phyloP scores from a whole-genome alignment of 345 rosid genomes.

The Aegle marmelos region DNA sequence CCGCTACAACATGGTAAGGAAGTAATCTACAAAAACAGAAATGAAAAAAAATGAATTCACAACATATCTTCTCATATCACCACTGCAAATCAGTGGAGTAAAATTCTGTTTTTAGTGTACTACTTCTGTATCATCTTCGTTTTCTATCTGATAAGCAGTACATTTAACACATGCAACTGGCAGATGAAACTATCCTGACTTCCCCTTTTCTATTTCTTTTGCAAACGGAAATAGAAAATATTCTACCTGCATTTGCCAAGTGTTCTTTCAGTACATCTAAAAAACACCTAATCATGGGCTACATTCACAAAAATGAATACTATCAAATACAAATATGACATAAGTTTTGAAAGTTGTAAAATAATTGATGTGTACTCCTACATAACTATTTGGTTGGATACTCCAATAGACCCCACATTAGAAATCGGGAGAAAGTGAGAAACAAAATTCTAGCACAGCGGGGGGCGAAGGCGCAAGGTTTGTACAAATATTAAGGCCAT shows the following conservation, averaged over 20 bases:
- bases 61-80: not conserved
- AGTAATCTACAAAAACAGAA: conserved; percentile 54
- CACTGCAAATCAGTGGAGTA: not conserved
- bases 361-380: not conserved
- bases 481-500: not conserved
- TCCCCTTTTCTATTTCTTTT: not conserved
- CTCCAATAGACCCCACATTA: not conserved
- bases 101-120: not conserved
- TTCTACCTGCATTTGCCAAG: not conserved
- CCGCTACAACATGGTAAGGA: conserved; percentile 90
- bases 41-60: not conserved
- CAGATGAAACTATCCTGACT: not conserved
- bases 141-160: not conserved
- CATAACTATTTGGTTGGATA: not conserved
- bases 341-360: not conserved
- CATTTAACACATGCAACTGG: not conserved
- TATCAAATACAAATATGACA: not conserved
- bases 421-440: not conserved
- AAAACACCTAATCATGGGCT: not conserved
- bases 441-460: too few relatives aligned
- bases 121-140: not conserved
- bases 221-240: not conserved
- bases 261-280: not conserved
- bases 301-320: not conserved
- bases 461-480: not conserved